phyloP scores from a whole-genome alignment of 257 asterid genomes.

The Solanum sejunctum region DNA sequence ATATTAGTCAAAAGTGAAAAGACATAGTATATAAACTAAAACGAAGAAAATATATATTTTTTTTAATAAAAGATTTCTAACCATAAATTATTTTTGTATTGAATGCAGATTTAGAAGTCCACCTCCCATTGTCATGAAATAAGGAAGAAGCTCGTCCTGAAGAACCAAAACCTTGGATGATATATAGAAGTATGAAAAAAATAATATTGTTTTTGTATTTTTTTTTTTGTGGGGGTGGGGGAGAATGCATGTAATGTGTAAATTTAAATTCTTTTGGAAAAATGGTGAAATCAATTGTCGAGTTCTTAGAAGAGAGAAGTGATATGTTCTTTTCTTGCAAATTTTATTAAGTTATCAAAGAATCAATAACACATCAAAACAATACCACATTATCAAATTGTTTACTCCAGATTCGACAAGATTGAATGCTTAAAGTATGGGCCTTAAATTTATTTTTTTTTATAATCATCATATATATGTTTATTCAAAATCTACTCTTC shows the following conservation, averaged over 20 bases:
- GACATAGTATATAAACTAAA: not conserved
- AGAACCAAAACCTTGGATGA: not conserved
- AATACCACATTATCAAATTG: too few relatives aligned
- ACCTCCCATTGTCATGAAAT: not conserved
- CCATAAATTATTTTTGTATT: not conserved
- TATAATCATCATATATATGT: too few relatives aligned
- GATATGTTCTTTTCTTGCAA: too few relatives aligned
- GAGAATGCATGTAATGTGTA: not conserved
- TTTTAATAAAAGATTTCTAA: not conserved
- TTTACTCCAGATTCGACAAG: too few relatives aligned
- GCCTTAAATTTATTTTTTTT: too few relatives aligned
- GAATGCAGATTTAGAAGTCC: not conserved
- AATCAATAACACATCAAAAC: too few relatives aligned
- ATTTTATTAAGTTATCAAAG: too few relatives aligned
- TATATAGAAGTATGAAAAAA: not conserved
- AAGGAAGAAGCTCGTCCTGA: not conserved
- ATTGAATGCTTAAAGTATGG: too few relatives aligned
- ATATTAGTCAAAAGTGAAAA: not conserved
- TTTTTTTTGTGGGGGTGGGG: not conserved
- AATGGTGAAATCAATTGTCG: not conserved
- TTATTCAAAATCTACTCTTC: too few relatives aligned
- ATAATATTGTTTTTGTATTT: not conserved
- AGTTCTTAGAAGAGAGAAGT: too few relatives aligned
- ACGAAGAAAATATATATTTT: not conserved
- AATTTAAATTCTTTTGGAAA: too few relatives aligned